Percentiles rank a stretch among this genome's conserved stretches.
Conservation (phyloP, 179 eudicot genomes). For the Drosera spatulata region DNA sequence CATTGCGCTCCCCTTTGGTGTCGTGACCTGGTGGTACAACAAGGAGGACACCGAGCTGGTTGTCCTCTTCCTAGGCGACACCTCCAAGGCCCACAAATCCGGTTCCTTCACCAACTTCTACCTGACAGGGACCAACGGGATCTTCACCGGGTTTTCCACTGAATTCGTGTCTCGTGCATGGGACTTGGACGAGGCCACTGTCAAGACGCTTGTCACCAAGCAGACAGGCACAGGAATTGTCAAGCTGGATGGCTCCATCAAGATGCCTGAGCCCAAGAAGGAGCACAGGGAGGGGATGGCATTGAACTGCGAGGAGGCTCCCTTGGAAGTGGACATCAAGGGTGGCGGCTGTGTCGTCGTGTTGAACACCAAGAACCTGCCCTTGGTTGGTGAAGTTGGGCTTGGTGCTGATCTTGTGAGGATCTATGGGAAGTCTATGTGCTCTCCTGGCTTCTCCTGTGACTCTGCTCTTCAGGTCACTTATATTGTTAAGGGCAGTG, state of each 20-base stretch:
- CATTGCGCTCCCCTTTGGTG: conserved; percentile 73
- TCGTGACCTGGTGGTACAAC: conserved; percentile 76
- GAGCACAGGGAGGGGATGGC: conserved; percentile 33
- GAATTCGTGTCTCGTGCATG: conserved; percentile 83
- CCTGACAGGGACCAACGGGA: conserved; percentile 62
- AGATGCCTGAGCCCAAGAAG: conserved; percentile 62
- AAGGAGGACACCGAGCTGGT: conserved; percentile 55
- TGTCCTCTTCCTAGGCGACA: conserved; percentile 75
- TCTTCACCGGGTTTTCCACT: conserved; percentile 70
- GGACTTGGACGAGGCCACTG: conserved; percentile 50
- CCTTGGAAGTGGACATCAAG: conserved; percentile 69
- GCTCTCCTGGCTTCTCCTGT: conserved; percentile 16
- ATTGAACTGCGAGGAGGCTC: conserved; percentile 33
- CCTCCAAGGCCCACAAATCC: conserved; percentile 58
- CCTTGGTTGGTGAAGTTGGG: conserved; percentile 78
- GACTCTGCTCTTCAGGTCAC: conserved; percentile 82
- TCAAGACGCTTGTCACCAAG: conserved; percentile 37
- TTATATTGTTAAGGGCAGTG: conserved; percentile 62
- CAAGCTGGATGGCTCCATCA: conserved; percentile 32
- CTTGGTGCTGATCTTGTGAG: conserved; percentile 75
- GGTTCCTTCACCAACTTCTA: conserved; percentile 68
- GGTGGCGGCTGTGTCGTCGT: conserved; percentile 63
- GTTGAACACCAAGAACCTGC: conserved; percentile 71
- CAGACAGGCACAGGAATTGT: conserved; percentile 49
- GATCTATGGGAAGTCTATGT: conserved; percentile 52